These are phyloP conservation scores for Tolypocladium endophyticum DNA, from an alignment of 2,329 filamentous ascomycete species.

Conservation along the genomic window DNA sequence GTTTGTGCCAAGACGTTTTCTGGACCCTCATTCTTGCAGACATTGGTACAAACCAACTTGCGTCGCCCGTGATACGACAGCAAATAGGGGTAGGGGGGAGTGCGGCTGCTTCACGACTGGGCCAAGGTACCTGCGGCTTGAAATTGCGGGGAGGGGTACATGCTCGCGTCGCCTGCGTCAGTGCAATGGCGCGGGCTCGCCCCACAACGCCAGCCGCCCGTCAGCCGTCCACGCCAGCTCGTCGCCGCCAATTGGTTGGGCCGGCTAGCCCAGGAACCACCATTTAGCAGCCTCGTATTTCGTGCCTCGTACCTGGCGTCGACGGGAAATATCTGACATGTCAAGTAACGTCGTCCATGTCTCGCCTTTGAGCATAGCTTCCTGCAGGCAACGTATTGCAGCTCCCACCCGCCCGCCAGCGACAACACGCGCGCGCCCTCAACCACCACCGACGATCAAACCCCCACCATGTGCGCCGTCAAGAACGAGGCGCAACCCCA, in stretches of 20 bases:
- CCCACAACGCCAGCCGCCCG: neutral
- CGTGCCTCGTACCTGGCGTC: neutral
- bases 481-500: slow-evolving; percentile 5
- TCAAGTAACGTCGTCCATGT: neutral
- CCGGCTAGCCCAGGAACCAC: neutral
- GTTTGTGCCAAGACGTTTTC: too few relatives aligned
- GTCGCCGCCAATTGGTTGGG: neutral
- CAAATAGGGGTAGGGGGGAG: too few relatives aligned
- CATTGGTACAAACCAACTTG: too few relatives aligned
- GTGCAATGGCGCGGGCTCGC: neutral
- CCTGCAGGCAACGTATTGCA: too few relatives aligned
- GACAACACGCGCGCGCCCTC: too few relatives aligned
- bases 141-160: too few relatives aligned
- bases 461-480: slow-evolving; percentile 12
- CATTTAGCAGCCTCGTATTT: neutral
- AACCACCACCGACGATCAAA: too few relatives aligned
- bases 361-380: neutral
- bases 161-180: too few relatives aligned
- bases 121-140: too few relatives aligned
- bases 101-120: too few relatives aligned
- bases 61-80: too few relatives aligned
- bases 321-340: neutral
- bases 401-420: neutral
- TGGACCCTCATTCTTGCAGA: too few relatives aligned
- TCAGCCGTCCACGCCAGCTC: neutral